Evolutionary conservation across 768 basidiomycete species (phyloP).

Genomic region (Tulasnella sp.): DNA sequence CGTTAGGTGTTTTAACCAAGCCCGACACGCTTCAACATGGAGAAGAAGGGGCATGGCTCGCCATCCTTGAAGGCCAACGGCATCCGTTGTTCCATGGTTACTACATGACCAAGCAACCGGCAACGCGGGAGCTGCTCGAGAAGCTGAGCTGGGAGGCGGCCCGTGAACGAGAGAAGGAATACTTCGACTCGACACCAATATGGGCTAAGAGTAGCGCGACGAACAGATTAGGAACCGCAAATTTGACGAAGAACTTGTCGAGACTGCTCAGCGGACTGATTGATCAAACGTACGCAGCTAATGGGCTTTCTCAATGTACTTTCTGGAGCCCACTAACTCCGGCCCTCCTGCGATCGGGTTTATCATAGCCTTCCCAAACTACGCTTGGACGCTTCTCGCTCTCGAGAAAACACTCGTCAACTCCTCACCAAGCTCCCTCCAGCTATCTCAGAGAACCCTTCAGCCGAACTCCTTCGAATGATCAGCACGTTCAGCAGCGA

Average conservation of each 20-base stretch:
- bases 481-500: slow-evolving; percentile 11
- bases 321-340: background rate
- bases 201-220: slow-evolving; percentile 33
- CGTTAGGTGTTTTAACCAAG: slow-evolving; percentile 56
- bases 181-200: slow-evolving; percentile 39
- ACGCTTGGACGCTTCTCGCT: slow-evolving; percentile 6
- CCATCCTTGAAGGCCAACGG: slow-evolving; percentile 36
- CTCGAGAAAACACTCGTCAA: background rate
- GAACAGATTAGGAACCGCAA: slow-evolving; percentile 18
- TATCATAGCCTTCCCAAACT: slow-evolving; percentile 15
- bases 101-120: slow-evolving; percentile 52
- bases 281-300: slow-evolving; percentile 35
- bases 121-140: slow-evolving; percentile 37
- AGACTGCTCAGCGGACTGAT: slow-evolving; percentile 26
- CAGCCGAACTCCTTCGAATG: slow-evolving; percentile 12
- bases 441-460: slow-evolving; percentile 4
- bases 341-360: background rate
- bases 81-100: slow-evolving; percentile 46
- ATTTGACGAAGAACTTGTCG: slow-evolving; percentile 15
- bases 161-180: slow-evolving; percentile 31
- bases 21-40: slow-evolving; percentile 45
- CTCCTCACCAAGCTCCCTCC: slow-evolving; percentile 9
- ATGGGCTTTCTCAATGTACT: background rate
- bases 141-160: slow-evolving; percentile 29
- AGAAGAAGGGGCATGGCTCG: slow-evolving; percentile 35